A percentile compares a stretch with the other conserved stretches of the same genome.
phyloP scores from a whole-genome alignment of 306 rosid genomes.

The Vigna unguiculata region DNA sequence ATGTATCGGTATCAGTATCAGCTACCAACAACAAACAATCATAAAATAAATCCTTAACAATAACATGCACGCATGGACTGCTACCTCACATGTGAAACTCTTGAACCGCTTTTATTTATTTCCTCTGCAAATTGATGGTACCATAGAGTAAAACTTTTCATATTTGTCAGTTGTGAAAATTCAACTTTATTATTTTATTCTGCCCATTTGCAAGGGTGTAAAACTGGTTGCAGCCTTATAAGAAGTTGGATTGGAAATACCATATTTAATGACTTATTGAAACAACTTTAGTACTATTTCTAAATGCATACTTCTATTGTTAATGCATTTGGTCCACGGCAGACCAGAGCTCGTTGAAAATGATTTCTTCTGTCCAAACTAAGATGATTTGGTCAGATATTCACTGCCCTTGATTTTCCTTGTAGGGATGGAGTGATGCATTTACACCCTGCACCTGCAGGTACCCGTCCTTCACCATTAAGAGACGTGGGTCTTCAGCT shows the following conservation, averaged over 20 bases:
- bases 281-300: conserved; percentile 29
- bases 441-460: conserved; percentile 50
- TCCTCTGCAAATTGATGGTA: background rate
- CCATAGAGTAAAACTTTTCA: background rate
- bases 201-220: conserved; percentile 31
- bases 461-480: conserved; percentile 46
- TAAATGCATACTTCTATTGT: conserved; percentile 39
- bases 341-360: conserved; percentile 43
- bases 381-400: conserved; percentile 31
- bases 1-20: background rate
- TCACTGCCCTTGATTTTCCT: conserved; percentile 38
- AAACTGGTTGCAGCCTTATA: conserved; percentile 29
- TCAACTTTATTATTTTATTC: background rate
- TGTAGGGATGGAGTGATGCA: conserved; percentile 41
- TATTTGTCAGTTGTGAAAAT: background rate
- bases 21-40: background rate
- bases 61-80: conserved; percentile 19
- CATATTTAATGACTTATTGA: conserved; percentile 25
- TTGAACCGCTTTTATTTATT: background rate
- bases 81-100: background rate
- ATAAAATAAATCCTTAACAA: background rate
- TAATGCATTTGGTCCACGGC: conserved; percentile 48
- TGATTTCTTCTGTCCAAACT: conserved; percentile 38
- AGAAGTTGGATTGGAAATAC: conserved; percentile 37
- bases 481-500: conserved; percentile 42